phyloP scores from a whole-genome alignment of 2,329 filamentous ascomycete genomes.

The Aspergillus unguis region DNA sequence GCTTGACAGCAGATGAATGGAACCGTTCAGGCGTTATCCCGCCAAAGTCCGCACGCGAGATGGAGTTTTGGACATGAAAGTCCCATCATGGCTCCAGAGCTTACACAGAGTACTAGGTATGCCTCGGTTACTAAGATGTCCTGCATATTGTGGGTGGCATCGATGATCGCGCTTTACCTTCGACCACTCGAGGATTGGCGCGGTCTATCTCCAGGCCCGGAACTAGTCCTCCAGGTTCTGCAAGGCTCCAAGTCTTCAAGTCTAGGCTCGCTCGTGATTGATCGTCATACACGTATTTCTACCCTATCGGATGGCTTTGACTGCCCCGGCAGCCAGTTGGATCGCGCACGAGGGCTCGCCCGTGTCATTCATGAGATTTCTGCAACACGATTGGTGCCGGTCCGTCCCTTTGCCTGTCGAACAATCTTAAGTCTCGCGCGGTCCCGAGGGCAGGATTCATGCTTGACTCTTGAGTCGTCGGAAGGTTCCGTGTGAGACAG shows the following conservation, averaged over 20 bases:
- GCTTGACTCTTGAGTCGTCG: slow-evolving; percentile 2
- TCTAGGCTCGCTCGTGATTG: background rate
- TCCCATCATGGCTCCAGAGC: slow-evolving; percentile 7
- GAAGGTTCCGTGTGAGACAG: slow-evolving; percentile 8
- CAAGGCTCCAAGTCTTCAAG: background rate
- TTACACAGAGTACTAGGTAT: background rate
- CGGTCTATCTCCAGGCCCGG: background rate
- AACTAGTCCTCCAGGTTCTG: background rate
- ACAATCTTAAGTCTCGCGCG: slow-evolving; percentile 4
- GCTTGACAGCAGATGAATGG: background rate
- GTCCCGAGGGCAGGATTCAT: background rate
- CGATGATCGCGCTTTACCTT: slow-evolving; percentile 9
- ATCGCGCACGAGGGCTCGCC: background rate
- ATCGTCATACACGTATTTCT: background rate
- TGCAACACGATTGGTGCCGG: slow-evolving; percentile 4
- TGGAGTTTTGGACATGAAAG: background rate
- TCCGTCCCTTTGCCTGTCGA: background rate
- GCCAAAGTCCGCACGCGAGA: slow-evolving; percentile 11
- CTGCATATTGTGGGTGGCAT: slow-evolving; percentile 16
- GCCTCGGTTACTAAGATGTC: slow-evolving; percentile 16
- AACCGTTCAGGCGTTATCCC: no score
- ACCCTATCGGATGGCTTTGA: slow-evolving; percentile 2
- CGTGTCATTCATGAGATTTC: background rate
- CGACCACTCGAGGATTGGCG: slow-evolving; percentile 7
- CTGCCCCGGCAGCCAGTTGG: background rate